phyloP scores from a whole-genome alignment of 2,329 filamentous ascomycete species.

The Aspergillus pseudoterreus region DNA sequence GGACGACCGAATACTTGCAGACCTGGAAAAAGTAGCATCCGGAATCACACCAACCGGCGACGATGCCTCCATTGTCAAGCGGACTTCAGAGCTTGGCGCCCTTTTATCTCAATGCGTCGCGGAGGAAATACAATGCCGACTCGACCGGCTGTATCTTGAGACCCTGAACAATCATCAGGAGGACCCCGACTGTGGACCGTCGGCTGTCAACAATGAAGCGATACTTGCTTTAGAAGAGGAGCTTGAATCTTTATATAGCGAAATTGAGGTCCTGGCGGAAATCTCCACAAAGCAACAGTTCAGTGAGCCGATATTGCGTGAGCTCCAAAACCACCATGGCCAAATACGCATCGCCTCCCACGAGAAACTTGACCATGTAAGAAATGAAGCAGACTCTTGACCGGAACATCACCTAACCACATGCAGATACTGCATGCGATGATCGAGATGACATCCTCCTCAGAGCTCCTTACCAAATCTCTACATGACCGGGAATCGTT shows the following conservation, averaged over 20 bases:
- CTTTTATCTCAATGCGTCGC: conserved; percentile 30
- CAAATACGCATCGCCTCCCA: conserved; percentile 27
- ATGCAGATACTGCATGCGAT: conserved; percentile 32
- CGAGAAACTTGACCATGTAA: conserved; percentile 33
- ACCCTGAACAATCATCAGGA: conserved; percentile 12
- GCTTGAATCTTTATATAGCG: conserved; percentile 37
- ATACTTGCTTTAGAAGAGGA: conserved; percentile 31
- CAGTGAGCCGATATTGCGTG: conserved; percentile 36
- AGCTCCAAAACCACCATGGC: conserved; percentile 30
- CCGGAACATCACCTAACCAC: neutral
- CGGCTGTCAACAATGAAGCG: conserved; percentile 10
- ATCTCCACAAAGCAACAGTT: conserved; percentile 43
- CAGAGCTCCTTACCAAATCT: conserved; percentile 23
- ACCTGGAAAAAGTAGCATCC: conserved; percentile 27
- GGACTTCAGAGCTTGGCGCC: conserved; percentile 24
- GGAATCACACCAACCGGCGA: conserved; percentile 26
- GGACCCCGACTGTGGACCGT: neutral
- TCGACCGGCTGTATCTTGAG: conserved; percentile 40
- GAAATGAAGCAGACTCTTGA: conserved; percentile 12
- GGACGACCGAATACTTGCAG: conserved; percentile 32
- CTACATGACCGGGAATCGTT: conserved; percentile 33
- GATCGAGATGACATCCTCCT: conserved; percentile 31
- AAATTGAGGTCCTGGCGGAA: conserved; percentile 39
- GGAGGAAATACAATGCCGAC: conserved; percentile 36
- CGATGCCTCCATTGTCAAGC: conserved; percentile 26